A percentile compares a stretch with the other conserved stretches of the same genome.
phyloP scores from a whole-genome alignment of 257 asterid species.

The Scutellaria galericulata region DNA sequence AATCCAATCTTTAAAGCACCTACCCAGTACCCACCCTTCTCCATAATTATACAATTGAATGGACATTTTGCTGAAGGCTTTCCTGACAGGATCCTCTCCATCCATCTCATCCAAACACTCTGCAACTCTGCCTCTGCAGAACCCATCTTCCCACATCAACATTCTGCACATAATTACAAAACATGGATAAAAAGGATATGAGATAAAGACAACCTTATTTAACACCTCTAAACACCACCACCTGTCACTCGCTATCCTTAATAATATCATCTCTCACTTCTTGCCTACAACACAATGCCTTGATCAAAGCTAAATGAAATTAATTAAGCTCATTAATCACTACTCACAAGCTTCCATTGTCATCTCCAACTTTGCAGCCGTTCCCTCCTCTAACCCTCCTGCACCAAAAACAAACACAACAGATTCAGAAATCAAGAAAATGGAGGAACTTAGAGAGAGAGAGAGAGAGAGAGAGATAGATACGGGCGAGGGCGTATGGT shows the following conservation, averaged over 20 bases:
- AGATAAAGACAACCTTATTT: conserved; percentile 8
- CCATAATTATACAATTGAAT: conserved; percentile 99
- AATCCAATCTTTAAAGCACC: conserved; percentile 63
- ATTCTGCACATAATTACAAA: conserved; percentile 60
- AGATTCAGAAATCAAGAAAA: conserved; percentile 30
- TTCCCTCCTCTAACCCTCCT: conserved; percentile 96
- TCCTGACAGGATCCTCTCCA: conserved; percentile 89
- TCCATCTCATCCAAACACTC: conserved; percentile 85
- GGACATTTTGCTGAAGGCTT: conserved; percentile 99
- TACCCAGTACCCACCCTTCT: conserved; percentile 99
- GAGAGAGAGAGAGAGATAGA: conserved; percentile 31
- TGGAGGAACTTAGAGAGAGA: conserved; percentile 7
- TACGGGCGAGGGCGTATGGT: conserved; percentile 99
- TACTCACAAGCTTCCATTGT: conserved; percentile 98
- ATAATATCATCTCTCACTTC: background rate
- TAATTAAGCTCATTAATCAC: conserved; percentile 14
- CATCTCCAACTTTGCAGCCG: conserved; percentile 98
- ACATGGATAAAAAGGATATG: background rate
- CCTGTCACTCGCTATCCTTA: conserved; percentile 25
- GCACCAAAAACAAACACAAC: conserved; percentile 38
- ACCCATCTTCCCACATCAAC: conserved; percentile 99
- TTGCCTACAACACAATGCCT: background rate
- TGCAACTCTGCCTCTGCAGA: conserved; percentile 85
- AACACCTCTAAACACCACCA: background rate
- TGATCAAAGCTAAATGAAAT: background rate